Base-by-base conservation (phyloP, 768 basidiomycete species). In the Sarcodon sp. region DNA sequence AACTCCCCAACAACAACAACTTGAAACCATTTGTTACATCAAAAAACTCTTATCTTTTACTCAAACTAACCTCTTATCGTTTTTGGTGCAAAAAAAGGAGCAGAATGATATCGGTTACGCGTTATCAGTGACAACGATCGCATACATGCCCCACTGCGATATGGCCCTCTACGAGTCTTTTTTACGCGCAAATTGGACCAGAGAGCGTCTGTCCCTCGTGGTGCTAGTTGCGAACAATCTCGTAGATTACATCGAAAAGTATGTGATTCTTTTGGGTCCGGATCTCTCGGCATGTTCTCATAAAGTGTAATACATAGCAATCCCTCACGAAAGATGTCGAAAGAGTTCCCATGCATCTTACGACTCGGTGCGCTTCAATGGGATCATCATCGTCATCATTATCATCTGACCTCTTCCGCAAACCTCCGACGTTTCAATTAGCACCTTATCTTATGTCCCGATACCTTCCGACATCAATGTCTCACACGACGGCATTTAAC, bases 81-180 rank as follows among this genome's bases (percentile, higher is more conserved):
- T 45, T 15, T 4, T 6, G 16, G 32, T 33, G 6, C n/a, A n/a
- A n/a, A 27, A 27, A 27, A 27, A 27, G 21, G 21, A 27, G 3
- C 3, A 27, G 21, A 4, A 27, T 3, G 21, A 27, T 27, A 27
- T 27, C 21, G 21, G 21, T 27, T 27, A 27, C 4, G 21, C 21
- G 21, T 27, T 27, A 31, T 44, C 27, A 46, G 43, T 50, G 43
- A 49, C 15, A 46, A 84, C 82, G 43, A 66, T 88, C 47, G 66
- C 80, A 47, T 86, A 76, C 64, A 85, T 87, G 83, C 85, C 83
- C 16, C 85, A 87, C 61, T 87, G 86, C 59, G 82, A 84, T 57
- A 57, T 82, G 61, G 71, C 70, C 51, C 68, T 87, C 27, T 84
- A 87, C 60, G 83, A 88, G 58, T 69, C 64, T 53, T 57, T 86